Evolutionary conservation across 768 basidiomycete species (phyloP).

Genomic region (Lyophyllum atratum): DNA sequence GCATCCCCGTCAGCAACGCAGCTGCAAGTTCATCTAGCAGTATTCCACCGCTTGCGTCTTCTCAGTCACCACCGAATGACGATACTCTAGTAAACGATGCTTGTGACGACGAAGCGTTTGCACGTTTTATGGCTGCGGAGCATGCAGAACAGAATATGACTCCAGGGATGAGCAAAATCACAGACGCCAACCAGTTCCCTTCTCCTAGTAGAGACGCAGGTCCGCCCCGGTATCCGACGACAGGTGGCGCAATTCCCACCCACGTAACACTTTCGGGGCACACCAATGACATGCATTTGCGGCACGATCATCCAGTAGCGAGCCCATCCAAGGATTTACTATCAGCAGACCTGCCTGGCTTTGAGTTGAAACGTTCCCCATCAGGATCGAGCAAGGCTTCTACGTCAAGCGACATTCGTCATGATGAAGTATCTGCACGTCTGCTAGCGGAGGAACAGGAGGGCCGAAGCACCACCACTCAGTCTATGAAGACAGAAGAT

Average conservation of each 20-base stretch:
- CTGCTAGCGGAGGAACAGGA: constrained; percentile 18
- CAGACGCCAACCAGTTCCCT: background rate
- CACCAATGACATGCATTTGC: background rate
- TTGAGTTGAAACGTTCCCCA: background rate
- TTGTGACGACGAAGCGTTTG: constrained; percentile 11
- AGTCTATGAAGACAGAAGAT: background rate
- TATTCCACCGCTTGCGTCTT: background rate
- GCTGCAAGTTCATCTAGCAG: constrained; percentile 26
- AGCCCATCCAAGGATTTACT: background rate
- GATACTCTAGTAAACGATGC: background rate
- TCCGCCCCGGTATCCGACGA: background rate
- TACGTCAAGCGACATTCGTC: background rate
- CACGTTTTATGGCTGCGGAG: constrained; percentile 6
- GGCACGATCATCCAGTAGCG: background rate
- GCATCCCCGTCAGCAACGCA: constrained; percentile 7
- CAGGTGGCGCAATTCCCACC: background rate
- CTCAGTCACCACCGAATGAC: background rate
- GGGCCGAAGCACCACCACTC: background rate
- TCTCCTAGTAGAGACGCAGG: background rate
- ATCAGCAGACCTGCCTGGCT: background rate
- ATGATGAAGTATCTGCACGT: constrained; percentile 31
- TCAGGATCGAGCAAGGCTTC: background rate
- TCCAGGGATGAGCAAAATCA: background rate
- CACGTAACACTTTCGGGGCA: background rate
- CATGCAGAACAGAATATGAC: background rate